Evolutionary conservation across 192 early-diverging fungal genomes (phyloP).

Genomic region (Pilobolus umbonatus): DNA sequence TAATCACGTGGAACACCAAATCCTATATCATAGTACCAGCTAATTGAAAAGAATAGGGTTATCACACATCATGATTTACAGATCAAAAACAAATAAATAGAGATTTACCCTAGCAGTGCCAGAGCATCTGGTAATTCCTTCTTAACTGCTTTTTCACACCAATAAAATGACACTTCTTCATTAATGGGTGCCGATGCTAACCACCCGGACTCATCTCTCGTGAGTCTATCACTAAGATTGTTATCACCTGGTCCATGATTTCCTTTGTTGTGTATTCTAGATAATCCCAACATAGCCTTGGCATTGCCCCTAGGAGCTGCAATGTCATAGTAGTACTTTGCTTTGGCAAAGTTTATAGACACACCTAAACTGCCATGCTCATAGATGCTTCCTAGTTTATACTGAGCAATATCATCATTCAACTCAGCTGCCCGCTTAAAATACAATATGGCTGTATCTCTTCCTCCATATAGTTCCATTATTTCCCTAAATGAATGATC

Average conservation of each 20-base stretch:
- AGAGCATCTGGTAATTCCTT: not conserved
- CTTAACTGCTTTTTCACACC: slow-evolving; percentile 73
- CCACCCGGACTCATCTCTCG: slow-evolving; percentile 16
- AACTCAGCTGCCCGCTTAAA: slow-evolving; percentile 72
- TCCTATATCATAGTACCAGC: too few species aligned
- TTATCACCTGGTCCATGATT: slow-evolving; percentile 21
- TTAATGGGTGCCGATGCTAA: not conserved
- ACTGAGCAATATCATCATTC: slow-evolving; percentile 66
- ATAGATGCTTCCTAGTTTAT: slow-evolving; percentile 73
- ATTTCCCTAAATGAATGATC: slow-evolving; percentile 7
- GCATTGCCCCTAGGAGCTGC: slow-evolving; percentile 74
- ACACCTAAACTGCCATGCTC: slow-evolving; percentile 73
- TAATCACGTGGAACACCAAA: too few species aligned
- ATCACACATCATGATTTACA: too few species aligned
- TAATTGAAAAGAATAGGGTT: too few species aligned
- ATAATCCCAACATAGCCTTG: slow-evolving; percentile 84
- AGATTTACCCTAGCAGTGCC: slow-evolving; percentile 11
- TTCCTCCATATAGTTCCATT: slow-evolving; percentile 3
- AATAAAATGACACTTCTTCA: slow-evolving; percentile 60
- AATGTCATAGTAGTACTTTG: slow-evolving; percentile 72
- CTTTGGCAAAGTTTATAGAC: slow-evolving; percentile 58
- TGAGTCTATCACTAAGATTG: slow-evolving; percentile 1
- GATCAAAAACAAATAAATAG: too few species aligned
- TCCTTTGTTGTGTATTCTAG: slow-evolving; percentile 86
- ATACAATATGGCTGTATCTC: slow-evolving; percentile 65